Evolutionary conservation across 2,329 filamentous ascomycete species (phyloP).

Genomic region (Ceratocystiopsis brevicomis): DNA sequence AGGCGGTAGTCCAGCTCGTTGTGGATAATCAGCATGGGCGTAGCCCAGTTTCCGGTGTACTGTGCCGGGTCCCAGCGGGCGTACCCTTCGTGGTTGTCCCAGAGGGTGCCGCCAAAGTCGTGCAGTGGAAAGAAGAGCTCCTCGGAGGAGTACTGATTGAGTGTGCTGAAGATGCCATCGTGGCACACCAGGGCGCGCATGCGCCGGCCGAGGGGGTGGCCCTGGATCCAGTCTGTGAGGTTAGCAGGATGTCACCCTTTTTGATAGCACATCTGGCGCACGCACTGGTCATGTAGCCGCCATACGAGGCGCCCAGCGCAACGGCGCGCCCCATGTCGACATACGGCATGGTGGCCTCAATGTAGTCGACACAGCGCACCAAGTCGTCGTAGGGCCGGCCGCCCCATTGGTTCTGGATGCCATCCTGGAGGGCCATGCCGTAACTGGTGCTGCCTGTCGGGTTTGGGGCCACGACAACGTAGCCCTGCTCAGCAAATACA

Average conservation of each 20-base stretch:
- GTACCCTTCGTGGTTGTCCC: conserved; percentile 44
- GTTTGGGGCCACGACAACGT: conserved; percentile 65
- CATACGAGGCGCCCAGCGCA: conserved; percentile 56
- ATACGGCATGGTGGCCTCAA: conserved; percentile 44
- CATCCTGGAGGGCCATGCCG: conserved; percentile 58
- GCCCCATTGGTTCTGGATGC: conserved; percentile 67
- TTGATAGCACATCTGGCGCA: background rate
- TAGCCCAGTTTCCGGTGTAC: conserved; percentile 53
- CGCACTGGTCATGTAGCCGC: conserved; percentile 56
- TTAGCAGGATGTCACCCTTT: background rate
- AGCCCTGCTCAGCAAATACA: conserved; percentile 73
- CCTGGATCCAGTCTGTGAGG: conserved; percentile 62
- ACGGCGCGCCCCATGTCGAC: conserved; percentile 53
- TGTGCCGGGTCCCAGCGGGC: conserved; percentile 51
- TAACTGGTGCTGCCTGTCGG: conserved; percentile 71
- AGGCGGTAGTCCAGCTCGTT: conserved; percentile 79
- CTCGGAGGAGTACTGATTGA: conserved; percentile 44
- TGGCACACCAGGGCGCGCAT: conserved; percentile 83
- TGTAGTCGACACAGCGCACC: conserved; percentile 56
- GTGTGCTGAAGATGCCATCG: conserved; percentile 64
- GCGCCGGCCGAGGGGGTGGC: conserved; percentile 59
- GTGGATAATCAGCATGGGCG: conserved; percentile 72
- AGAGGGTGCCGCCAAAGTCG: conserved; percentile 44
- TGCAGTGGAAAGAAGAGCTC: conserved; percentile 54
- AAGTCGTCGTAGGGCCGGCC: conserved; percentile 70